Percentiles rank a stretch among this genome's conserved stretches.
phyloP scores from a whole-genome alignment of 371 early-diverging fungal species.

The Rhizopus stolonifer region DNA sequence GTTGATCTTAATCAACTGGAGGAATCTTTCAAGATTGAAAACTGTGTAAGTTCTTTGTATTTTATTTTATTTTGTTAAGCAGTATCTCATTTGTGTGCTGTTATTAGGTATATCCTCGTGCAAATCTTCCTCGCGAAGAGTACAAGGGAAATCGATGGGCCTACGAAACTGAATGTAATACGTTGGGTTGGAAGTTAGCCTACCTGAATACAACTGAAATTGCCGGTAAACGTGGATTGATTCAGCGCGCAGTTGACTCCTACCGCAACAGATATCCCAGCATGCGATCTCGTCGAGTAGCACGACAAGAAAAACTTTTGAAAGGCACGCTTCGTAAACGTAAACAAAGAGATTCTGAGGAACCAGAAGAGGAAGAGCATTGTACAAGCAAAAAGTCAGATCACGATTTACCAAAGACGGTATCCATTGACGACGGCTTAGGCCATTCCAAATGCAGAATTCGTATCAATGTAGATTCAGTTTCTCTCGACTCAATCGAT shows the following conservation, averaged over 20 bases:
- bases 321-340: slow-evolving; percentile 46
- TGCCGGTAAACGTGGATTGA: slow-evolving; percentile 83
- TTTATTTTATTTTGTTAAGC: neutral
- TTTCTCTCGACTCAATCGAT: slow-evolving; percentile 43
- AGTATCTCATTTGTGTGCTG: neutral
- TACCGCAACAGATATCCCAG: slow-evolving; percentile 85
- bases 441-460: slow-evolving; percentile 32
- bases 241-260: slow-evolving; percentile 93
- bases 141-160: slow-evolving; percentile 80
- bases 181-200: slow-evolving; percentile 38
- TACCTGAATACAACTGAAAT: slow-evolving; percentile 78
- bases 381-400: neutral
- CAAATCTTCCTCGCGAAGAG: slow-evolving; percentile 60
- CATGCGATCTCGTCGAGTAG: slow-evolving; percentile 75
- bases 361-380: neutral
- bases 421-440: slow-evolving; percentile 27
- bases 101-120: slow-evolving; percentile 53
- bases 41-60: slow-evolving; percentile 29
- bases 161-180: slow-evolving; percentile 36
- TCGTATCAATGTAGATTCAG: slow-evolving; percentile 46
- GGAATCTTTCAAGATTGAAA: slow-evolving; percentile 30
- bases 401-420: slow-evolving; percentile 21
- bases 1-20: slow-evolving; percentile 37
- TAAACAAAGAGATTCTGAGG: slow-evolving; percentile 26
- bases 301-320: slow-evolving; percentile 74